These are phyloP conservation scores for Carex kokanica DNA, from an alignment of 176 grass and related monocot species.

Conservation along the genomic window DNA sequence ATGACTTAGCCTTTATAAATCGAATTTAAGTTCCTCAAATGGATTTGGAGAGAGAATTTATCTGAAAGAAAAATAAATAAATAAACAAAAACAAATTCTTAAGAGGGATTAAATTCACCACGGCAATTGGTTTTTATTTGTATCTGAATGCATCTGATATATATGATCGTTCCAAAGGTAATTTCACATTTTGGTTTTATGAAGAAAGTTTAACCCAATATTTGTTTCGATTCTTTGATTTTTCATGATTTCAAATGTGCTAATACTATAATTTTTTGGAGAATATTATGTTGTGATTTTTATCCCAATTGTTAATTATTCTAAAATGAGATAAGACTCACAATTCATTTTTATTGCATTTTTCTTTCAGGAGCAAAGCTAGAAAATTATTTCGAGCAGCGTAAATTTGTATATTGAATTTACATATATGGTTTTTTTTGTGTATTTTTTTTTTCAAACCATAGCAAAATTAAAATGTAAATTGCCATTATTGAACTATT, in stretches of 20 bases:
- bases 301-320: not conserved
- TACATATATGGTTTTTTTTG: no score
- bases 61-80: not conserved
- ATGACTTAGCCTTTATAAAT: constrained; percentile 13
- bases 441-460: no score
- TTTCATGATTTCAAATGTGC: not conserved
- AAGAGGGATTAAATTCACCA: not conserved
- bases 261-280: not conserved
- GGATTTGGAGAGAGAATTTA: constrained; percentile 24
- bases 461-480: not conserved
- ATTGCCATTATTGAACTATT: not conserved
- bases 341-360: not conserved
- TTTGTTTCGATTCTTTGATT: not conserved
- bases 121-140: not conserved
- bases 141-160: not conserved
- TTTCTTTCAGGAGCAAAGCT: not conserved
- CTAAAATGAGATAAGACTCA: not conserved
- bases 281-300: not conserved
- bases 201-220: not conserved
- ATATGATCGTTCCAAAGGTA: not conserved
- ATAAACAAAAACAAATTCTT: not conserved
- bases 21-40: not conserved
- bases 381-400: not conserved
- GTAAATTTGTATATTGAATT: not conserved
- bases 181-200: not conserved